A percentile compares a stretch with the other conserved stretches of the same genome.
These are phyloP conservation scores for Tulasnella calospora DNA, from an alignment of 768 basidiomycete species.

Conservation along the genomic window DNA sequence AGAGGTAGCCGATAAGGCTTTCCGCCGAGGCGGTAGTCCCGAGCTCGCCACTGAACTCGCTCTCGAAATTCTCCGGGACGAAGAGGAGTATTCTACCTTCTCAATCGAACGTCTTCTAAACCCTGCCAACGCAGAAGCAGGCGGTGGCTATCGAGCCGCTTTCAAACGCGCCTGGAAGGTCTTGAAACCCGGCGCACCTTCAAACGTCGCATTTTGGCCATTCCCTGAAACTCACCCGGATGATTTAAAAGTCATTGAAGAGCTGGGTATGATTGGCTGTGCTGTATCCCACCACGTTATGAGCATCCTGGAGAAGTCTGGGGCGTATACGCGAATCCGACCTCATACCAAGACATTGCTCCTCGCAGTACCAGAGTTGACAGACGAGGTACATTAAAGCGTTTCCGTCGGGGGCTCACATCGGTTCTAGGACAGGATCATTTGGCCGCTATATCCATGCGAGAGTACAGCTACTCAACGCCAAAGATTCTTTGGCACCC, in stretches of 20 bases:
- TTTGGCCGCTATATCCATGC: not conserved
- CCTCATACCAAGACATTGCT: slow-evolving; percentile 28
- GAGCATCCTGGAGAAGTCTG: slow-evolving; percentile 27
- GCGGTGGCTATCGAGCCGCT: not conserved
- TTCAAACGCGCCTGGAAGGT: not conserved
- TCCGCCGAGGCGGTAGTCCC: not conserved
- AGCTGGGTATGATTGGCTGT: slow-evolving; percentile 29
- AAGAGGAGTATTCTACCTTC: not conserved
- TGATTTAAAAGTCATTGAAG: slow-evolving; percentile 29
- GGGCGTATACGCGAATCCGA: slow-evolving; percentile 27
- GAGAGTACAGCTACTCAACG: not conserved
- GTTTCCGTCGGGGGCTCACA: not conserved
- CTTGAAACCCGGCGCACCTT: not conserved
- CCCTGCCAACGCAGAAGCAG: not conserved
- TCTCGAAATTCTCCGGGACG: not conserved
- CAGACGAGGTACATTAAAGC: not conserved
- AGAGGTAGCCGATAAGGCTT: not conserved
- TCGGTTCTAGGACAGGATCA: not conserved
- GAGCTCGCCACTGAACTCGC: not conserved
- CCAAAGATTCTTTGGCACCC: not conserved
- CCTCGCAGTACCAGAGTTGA: not conserved
- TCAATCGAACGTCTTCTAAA: not conserved
- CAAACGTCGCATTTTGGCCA: not conserved
- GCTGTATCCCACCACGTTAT: slow-evolving; percentile 25
- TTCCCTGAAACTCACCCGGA: slow-evolving; percentile 28